Evolutionary conservation across 1,139 yeast genomes (phyloP).

Genomic region (Diutina sp.): DNA sequence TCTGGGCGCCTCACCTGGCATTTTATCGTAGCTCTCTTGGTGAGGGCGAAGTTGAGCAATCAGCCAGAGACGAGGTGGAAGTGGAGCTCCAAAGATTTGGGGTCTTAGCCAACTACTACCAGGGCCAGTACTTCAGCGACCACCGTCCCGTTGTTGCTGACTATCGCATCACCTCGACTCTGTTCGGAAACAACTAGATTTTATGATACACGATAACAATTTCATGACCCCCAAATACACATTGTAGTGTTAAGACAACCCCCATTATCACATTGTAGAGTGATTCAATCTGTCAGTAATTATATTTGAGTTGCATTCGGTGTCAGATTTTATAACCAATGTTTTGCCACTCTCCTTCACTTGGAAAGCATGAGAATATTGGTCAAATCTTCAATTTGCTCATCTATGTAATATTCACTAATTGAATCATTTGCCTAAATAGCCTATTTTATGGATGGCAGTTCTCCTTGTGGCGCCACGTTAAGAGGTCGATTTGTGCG

Average conservation of each 20-base stretch:
- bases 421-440: too few relatives aligned
- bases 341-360: too few relatives aligned
- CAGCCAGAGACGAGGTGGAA: slow-evolving; percentile 1
- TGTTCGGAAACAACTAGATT: neutral
- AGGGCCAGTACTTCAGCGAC: slow-evolving; percentile 11
- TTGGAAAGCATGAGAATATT: too few relatives aligned
- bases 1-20: slow-evolving; percentile 10
- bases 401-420: too few relatives aligned
- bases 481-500: neutral
- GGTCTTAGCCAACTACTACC: slow-evolving; percentile 9
- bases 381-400: too few relatives aligned
- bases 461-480: neutral
- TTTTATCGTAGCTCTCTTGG: slow-evolving; percentile 3
- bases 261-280: too few relatives aligned
- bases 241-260: too few relatives aligned
- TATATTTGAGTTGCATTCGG: too few relatives aligned
- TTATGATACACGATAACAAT: neutral
- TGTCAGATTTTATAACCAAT: too few relatives aligned
- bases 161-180: slow-evolving; percentile 4
- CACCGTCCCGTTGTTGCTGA: slow-evolving; percentile 15
- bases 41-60: neutral
- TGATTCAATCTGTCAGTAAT: too few relatives aligned
- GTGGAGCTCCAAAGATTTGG: slow-evolving; percentile 7
- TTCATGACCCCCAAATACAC: neutral
- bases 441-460: too few relatives aligned